Evolutionary conservation across 2,329 filamentous ascomycete species (phyloP).

Genomic region (Teratosphaeria nubilosa): DNA sequence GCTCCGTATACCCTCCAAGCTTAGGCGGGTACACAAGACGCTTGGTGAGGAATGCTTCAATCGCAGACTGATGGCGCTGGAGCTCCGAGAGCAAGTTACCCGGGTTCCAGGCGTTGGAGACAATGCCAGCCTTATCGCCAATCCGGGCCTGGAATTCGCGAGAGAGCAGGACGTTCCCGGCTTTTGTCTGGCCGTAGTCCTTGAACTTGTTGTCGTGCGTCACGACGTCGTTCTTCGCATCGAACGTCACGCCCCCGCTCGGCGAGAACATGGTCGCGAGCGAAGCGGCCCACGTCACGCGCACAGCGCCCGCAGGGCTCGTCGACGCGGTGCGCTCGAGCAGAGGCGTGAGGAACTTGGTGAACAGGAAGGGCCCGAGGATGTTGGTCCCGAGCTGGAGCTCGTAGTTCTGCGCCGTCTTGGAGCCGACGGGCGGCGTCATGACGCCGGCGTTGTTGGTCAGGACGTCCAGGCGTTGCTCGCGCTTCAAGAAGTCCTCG

Average conservation of each 20-base stretch:
- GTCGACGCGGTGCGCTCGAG: constrained; percentile 18
- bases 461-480: constrained; percentile 31
- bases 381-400: constrained; percentile 26
- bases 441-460: constrained; percentile 29
- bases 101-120: constrained; percentile 22
- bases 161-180: constrained; percentile 20
- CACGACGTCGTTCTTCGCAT: constrained; percentile 10
- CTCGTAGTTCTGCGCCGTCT: constrained; percentile 24
- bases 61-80: constrained; percentile 14
- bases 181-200: constrained; percentile 22
- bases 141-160: constrained; percentile 12
- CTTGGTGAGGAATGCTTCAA: constrained; percentile 4
- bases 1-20: constrained; percentile 25
- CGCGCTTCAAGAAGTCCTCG: constrained; percentile 25
- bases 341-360: constrained; percentile 21
- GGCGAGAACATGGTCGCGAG: constrained; percentile 15
- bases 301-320: constrained; percentile 18
- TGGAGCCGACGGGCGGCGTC: constrained; percentile 25
- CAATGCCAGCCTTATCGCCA: constrained; percentile 13
- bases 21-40: constrained; percentile 15
- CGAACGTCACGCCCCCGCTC: constrained; percentile 9
- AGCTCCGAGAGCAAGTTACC: constrained; percentile 24
- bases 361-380: constrained; percentile 26
- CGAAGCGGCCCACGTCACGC: constrained; percentile 24
- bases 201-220: constrained; percentile 7